Evolutionary conservation across 2,329 filamentous ascomycete species (phyloP).

Genomic region (Monosporascus sp.): DNA sequence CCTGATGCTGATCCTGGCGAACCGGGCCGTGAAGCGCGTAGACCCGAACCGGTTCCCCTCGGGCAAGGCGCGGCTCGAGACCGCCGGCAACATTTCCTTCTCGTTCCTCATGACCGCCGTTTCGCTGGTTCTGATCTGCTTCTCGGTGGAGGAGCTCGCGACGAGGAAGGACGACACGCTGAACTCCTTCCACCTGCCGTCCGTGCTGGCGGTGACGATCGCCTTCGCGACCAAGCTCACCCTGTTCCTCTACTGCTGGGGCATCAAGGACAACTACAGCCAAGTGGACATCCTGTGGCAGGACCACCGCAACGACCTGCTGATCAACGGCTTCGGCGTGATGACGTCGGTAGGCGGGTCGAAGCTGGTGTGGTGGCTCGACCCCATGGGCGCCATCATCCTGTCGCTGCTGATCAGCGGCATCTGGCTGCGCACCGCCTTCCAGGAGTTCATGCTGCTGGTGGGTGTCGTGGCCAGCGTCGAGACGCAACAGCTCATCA

Average conservation of each 20-base stretch:
- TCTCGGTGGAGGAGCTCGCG: constrained; percentile 69
- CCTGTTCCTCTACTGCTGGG: constrained; percentile 90
- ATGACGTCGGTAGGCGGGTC: constrained; percentile 85
- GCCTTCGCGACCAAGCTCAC: constrained; percentile 80
- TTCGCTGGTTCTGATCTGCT: constrained; percentile 86
- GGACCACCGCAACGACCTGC: constrained; percentile 94
- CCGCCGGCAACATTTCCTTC: constrained; percentile 91
- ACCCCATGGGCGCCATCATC: constrained; percentile 84
- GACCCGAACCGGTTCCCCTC: constrained; percentile 83
- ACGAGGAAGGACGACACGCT: constrained; percentile 41
- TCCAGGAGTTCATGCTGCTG: constrained; percentile 82
- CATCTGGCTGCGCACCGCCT: constrained; percentile 82
- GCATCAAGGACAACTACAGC: constrained; percentile 82
- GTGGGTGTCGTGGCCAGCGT: constrained; percentile 85
- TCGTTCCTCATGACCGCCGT: constrained; percentile 95
- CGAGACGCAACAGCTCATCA: constrained; percentile 86
- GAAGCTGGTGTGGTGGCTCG: constrained; percentile 90
- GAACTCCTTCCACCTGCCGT: constrained; percentile 71
- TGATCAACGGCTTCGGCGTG: constrained; percentile 92
- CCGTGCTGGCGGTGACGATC: constrained; percentile 76
- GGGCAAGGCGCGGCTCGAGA: constrained; percentile 91
- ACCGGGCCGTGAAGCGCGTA: constrained; percentile 82
- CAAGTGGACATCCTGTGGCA: constrained; percentile 93
- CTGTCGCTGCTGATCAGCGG: constrained; percentile 71
- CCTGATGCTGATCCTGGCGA: constrained; percentile 77